Evolutionary conservation across 2,329 filamentous ascomycete species (phyloP).

Genomic region (Calonectria naviculata): DNA sequence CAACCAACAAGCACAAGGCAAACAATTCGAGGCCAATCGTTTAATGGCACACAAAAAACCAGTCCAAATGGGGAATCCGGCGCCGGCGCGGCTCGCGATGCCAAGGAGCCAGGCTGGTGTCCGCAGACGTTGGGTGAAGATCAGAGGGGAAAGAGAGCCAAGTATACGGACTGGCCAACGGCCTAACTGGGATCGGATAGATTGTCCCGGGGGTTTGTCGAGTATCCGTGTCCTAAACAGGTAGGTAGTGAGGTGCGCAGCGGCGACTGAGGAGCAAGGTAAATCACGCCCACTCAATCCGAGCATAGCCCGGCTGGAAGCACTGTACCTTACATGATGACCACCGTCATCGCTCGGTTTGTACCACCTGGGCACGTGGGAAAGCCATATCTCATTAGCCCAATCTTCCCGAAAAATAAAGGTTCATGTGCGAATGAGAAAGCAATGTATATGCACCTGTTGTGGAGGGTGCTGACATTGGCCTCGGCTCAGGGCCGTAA

Average conservation of each 20-base stretch:
- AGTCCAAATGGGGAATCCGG: not conserved
- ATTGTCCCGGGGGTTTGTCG: not conserved
- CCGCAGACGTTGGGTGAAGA: not conserved
- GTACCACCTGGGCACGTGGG: not conserved
- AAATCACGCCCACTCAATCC: not conserved
- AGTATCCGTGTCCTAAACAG: not conserved
- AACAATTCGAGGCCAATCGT: no score
- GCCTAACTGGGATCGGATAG: not conserved
- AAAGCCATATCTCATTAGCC: not conserved
- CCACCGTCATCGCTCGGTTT: not conserved
- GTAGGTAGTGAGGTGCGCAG: not conserved
- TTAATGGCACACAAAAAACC: no score
- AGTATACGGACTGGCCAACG: not conserved
- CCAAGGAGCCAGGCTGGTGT: not conserved
- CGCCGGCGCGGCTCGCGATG: not conserved
- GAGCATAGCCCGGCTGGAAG: no score
- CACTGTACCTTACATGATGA: not conserved
- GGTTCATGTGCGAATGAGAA: not conserved
- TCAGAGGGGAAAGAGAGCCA: not conserved
- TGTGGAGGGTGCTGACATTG: no score
- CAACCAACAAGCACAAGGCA: not conserved
- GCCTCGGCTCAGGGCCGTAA: no score
- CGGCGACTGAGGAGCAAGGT: not conserved
- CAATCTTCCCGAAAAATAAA: not conserved
- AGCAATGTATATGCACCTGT: not conserved